Conservation (phyloP, 768 basidiomycete genomes). For the Grammothele lineata region DNA sequence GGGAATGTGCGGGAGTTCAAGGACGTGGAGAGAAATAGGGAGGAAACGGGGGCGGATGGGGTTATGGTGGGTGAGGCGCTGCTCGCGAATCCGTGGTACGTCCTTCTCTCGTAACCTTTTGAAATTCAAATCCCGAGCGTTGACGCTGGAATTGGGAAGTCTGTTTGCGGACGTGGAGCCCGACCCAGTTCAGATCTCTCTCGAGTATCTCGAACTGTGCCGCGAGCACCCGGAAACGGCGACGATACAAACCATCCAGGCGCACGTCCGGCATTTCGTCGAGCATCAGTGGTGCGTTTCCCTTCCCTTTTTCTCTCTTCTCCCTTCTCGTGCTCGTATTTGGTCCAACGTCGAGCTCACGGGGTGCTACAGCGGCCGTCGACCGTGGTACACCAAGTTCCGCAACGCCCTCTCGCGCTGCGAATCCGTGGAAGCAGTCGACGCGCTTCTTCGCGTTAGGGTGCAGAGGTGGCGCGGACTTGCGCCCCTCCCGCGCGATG, state of each 20-base stretch:
- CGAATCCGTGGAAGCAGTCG: conserved; percentile 19
- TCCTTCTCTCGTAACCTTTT: neutral
- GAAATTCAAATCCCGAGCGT: neutral
- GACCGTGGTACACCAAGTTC: conserved; percentile 26
- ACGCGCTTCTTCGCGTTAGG: conserved; percentile 17
- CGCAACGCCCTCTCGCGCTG: conserved; percentile 17
- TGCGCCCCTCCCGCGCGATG: neutral
- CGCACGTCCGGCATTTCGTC: conserved; percentile 65
- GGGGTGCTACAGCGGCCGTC: conserved; percentile 16
- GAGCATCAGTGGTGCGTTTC: conserved; percentile 59
- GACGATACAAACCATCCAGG: conserved; percentile 46
- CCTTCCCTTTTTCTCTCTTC: neutral
- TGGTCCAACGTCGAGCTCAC: too few species aligned
- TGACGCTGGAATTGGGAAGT: conserved; percentile 34
- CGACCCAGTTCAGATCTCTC: conserved; percentile 61
- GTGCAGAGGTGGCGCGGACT: conserved; percentile 25
- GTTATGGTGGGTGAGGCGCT: conserved; percentile 81
- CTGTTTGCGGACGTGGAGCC: conserved; percentile 52
- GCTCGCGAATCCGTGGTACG: conserved; percentile 69
- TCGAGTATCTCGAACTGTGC: conserved; percentile 69
- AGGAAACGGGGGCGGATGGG: conserved; percentile 62
- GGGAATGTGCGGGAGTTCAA: conserved; percentile 66
- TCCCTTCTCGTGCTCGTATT: too few species aligned
- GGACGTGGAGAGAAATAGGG: conserved; percentile 52
- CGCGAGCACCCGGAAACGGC: conserved; percentile 43